phyloP scores from a whole-genome alignment of 441 rosid genomes.

The Geranium incanum region DNA sequence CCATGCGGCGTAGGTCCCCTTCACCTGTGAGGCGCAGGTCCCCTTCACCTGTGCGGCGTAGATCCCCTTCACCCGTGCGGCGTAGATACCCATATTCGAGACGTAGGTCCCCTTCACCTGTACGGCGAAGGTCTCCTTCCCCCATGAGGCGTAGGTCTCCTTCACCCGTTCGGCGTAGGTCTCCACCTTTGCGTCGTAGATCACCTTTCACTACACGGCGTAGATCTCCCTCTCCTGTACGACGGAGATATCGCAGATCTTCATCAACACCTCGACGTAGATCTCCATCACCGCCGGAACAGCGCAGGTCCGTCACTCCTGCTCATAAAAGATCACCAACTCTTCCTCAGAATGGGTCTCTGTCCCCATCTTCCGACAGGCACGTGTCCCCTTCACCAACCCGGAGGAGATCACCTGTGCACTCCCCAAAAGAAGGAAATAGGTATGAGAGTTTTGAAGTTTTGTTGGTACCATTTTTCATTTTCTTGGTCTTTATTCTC shows the following conservation, averaged over 20 bases:
- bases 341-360: constrained; percentile 36
- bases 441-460: constrained; percentile 32
- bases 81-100: constrained; percentile 23
- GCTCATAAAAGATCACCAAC: constrained; percentile 34
- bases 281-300: constrained; percentile 16
- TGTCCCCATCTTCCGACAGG: constrained; percentile 35
- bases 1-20: constrained; percentile 26
- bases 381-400: constrained; percentile 37
- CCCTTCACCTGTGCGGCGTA: constrained; percentile 30
- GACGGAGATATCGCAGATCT: constrained; percentile 9
- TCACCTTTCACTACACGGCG: constrained; percentile 9
- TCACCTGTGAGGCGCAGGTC: constrained; percentile 34
- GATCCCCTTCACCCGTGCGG: constrained; percentile 37
- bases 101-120: constrained; percentile 32
- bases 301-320: constrained; percentile 31
- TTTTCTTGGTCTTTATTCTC: neutral
- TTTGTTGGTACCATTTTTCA: neutral
- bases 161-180: constrained; percentile 36
- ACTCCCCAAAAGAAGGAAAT: constrained; percentile 37
- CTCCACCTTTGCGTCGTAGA: constrained; percentile 22
- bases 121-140: constrained; percentile 36
- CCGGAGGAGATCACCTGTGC: constrained; percentile 37
- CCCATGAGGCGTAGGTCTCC: constrained; percentile 31
- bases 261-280: constrained; percentile 12
- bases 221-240: constrained; percentile 12